Percentiles rank a stretch among this genome's conserved stretches.
Evolutionary conservation across 257 asterid species (phyloP).

Genomic region (Lithospermum erythrorhizon): DNA sequence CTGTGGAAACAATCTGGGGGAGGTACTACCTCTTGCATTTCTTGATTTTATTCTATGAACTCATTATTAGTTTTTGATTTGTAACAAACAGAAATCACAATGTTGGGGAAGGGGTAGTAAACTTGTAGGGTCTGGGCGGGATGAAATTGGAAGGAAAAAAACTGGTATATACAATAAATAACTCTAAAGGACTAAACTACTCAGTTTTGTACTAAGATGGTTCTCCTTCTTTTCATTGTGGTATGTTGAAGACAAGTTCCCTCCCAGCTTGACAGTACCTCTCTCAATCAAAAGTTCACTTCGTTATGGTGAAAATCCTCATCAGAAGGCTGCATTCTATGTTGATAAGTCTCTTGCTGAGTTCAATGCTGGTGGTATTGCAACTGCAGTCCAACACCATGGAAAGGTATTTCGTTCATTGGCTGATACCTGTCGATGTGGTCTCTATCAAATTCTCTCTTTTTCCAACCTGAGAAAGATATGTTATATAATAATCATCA

Average conservation of each 20-base stretch:
- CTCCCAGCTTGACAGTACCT: constrained; percentile 67
- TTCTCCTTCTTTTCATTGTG: background rate
- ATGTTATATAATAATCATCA: background rate
- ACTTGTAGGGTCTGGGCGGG: background rate
- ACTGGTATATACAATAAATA: too few species aligned
- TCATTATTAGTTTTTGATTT: background rate
- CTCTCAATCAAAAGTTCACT: constrained; percentile 71
- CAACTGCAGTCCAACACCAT: constrained; percentile 81
- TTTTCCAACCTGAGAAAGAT: too few species aligned
- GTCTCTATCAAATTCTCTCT: too few species aligned
- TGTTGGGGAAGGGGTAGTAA: background rate
- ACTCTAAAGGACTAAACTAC: background rate
- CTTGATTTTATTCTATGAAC: constrained; percentile 2
- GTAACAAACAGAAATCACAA: background rate
- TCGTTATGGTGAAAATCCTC: constrained; percentile 97
- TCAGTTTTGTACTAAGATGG: background rate
- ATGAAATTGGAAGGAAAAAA: background rate
- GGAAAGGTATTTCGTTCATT: constrained; percentile 51
- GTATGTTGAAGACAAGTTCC: constrained; percentile 50
- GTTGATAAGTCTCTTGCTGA: constrained; percentile 87
- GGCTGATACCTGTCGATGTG: background rate
- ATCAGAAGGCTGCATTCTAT: constrained; percentile 93
- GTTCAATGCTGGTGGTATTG: constrained; percentile 91
- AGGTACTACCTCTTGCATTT: constrained; percentile 34
- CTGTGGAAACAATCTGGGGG: constrained; percentile 81